These are phyloP conservation scores for Moniliophthora roreri DNA, from an alignment of 1,284 basidiomycete genomes.

Conservation along the genomic window DNA sequence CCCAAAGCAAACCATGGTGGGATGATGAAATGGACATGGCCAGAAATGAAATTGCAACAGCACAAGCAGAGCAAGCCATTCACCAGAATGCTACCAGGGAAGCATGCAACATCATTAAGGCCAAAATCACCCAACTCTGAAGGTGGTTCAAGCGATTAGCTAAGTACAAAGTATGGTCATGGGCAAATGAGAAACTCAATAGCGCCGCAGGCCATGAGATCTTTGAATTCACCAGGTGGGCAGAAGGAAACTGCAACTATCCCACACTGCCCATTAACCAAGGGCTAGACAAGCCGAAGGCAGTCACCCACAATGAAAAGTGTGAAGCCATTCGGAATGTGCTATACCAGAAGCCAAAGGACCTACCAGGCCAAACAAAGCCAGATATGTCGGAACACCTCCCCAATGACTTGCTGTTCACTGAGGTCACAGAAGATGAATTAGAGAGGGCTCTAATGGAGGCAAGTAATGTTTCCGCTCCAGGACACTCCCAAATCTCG, in stretches of 20 bases:
- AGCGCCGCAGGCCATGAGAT: conserved; percentile 15
- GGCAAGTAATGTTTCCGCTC: conserved; percentile 15
- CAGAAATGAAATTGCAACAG: conserved; percentile 4
- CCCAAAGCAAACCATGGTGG: conserved; percentile 17
- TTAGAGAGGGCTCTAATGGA: conserved; percentile 14
- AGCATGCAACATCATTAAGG: background rate
- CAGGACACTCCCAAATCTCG: conserved; percentile 17
- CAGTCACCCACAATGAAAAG: conserved; percentile 21
- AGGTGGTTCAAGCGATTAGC: conserved; percentile 14
- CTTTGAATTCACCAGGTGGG: conserved; percentile 18
- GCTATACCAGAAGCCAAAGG: conserved; percentile 22
- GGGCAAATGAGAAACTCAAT: conserved; percentile 15
- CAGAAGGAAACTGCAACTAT: conserved; percentile 17
- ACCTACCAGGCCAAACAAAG: conserved; percentile 8
- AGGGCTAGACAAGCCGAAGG: background rate
- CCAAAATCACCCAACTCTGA: background rate
- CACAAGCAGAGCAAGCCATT: conserved; percentile 1
- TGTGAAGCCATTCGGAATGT: conserved; percentile 22
- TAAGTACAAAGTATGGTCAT: conserved; percentile 13
- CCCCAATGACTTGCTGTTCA: conserved; percentile 13
- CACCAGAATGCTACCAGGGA: background rate
- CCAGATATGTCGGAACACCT: conserved; percentile 9
- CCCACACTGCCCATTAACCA: conserved; percentile 17
- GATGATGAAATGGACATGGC: conserved; percentile 8
- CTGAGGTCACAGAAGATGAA: conserved; percentile 16